Percentiles rank a stretch among this genome's conserved stretches.
Conservation (phyloP, 2,329 filamentous ascomycete species). For the Fusarium sp. region DNA sequence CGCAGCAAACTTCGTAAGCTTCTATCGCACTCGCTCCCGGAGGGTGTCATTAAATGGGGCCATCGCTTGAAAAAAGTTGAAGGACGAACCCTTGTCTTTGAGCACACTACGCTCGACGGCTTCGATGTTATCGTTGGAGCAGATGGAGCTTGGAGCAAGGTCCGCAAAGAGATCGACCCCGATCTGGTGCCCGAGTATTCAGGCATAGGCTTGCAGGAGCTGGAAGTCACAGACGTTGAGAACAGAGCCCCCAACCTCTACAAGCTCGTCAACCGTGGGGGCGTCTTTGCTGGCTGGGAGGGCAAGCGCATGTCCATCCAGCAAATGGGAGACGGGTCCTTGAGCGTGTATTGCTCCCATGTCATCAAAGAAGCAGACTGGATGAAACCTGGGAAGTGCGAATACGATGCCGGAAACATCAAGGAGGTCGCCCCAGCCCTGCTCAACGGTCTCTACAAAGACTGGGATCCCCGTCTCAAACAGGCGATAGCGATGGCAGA, state of each 20-base stretch:
- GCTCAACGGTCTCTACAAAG: conserved; percentile 49
- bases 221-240: conserved; percentile 56
- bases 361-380: conserved; percentile 55
- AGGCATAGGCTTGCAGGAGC: conserved; percentile 57
- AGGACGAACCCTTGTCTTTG: conserved; percentile 52
- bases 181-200: conserved; percentile 58
- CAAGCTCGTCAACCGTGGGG: conserved; percentile 60
- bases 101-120: conserved; percentile 47
- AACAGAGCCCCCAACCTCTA: conserved; percentile 56
- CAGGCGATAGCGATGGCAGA: conserved; percentile 56
- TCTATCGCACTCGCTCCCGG: conserved; percentile 58
- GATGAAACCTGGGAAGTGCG: conserved; percentile 53
- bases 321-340: conserved; percentile 61
- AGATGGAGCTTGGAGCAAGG: conserved; percentile 54
- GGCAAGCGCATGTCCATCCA: conserved; percentile 54
- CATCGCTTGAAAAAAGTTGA: conserved; percentile 56
- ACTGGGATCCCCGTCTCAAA: conserved; percentile 58
- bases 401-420: conserved; percentile 56
- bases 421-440: conserved; percentile 54
- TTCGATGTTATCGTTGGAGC: conserved; percentile 56
- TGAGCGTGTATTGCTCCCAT: conserved; percentile 55
- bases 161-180: conserved; percentile 48
- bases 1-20: conserved; percentile 58
- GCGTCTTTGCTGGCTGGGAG: conserved; percentile 57
- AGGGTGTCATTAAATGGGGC: conserved; percentile 60